Conservation (phyloP, 495 filamentous ascomycete genomes). For the Glarea lozoyensis region DNA sequence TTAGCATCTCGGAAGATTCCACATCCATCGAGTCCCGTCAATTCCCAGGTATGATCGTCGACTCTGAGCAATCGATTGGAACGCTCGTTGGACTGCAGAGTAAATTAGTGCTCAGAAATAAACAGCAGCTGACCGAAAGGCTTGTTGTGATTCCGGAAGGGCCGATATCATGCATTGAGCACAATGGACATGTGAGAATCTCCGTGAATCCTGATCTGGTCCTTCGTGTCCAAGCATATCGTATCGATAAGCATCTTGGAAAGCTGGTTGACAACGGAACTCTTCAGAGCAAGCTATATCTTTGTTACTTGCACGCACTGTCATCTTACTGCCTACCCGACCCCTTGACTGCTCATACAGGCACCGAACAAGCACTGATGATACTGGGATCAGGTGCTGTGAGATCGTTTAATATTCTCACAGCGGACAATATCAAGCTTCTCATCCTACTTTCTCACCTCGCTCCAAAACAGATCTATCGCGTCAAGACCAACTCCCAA, state of each 20-base stretch:
- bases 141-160: too few species aligned
- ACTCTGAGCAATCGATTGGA: constrained; percentile 36
- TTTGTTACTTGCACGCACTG: constrained; percentile 51
- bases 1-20: constrained; percentile 26
- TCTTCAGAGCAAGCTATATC: constrained; percentile 42
- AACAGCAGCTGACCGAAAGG: too few species aligned
- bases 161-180: too few species aligned
- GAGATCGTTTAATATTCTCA: constrained; percentile 39
- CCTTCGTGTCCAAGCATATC: constrained; percentile 22
- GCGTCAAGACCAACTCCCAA: constrained; percentile 36
- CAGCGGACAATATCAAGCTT: constrained; percentile 27
- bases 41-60: constrained; percentile 43
- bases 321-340: constrained; percentile 53
- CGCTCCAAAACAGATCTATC: constrained; percentile 36
- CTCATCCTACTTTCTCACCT: constrained; percentile 38
- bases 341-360: constrained; percentile 44
- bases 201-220: constrained; percentile 18
- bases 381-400: constrained; percentile 40
- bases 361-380: constrained; percentile 50
- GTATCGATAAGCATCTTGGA: constrained; percentile 40
- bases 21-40: constrained; percentile 34
- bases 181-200: constrained; percentile 45
- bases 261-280: constrained; percentile 40
- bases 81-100: constrained; percentile 42
- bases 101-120: constrained; percentile 39